Conservation (phyloP, 352 stramenopile genomes). For the Pythium phragmiticola region DNA sequence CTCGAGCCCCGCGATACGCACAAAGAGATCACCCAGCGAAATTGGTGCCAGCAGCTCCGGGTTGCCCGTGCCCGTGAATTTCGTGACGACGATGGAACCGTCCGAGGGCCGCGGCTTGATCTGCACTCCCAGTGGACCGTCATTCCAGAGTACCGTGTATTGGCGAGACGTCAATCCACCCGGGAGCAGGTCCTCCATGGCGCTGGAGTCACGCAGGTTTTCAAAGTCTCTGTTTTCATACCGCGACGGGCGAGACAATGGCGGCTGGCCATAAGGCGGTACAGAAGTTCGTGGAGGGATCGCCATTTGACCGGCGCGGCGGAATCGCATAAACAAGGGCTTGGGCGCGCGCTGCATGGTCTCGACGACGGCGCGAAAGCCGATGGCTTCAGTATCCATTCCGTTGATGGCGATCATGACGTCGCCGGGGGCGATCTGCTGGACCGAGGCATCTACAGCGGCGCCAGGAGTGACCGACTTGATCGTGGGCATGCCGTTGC, state of each 20-base stretch:
- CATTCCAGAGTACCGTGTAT: conserved; percentile 75
- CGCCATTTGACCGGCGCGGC: conserved; percentile 20
- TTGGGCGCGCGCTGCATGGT: conserved; percentile 75
- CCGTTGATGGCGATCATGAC: conserved; percentile 78
- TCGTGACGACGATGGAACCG: conserved; percentile 66
- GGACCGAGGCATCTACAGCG: conserved; percentile 58
- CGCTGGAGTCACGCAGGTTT: conserved; percentile 17
- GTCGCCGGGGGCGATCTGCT: conserved; percentile 64
- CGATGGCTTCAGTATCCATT: conserved; percentile 65
- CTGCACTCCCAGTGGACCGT: conserved; percentile 78
- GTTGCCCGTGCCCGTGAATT: conserved; percentile 63
- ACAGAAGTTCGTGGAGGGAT: background rate
- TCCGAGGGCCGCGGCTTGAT: conserved; percentile 64
- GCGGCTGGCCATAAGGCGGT: background rate
- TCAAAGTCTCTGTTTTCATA: conserved; percentile 6
- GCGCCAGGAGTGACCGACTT: conserved; percentile 58
- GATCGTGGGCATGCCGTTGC: conserved; percentile 60
- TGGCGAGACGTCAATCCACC: conserved; percentile 34
- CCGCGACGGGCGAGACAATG: background rate
- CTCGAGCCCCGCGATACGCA: conserved; percentile 69
- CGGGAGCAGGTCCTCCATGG: conserved; percentile 6
- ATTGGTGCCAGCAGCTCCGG: conserved; percentile 55
- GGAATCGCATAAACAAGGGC: conserved; percentile 72
- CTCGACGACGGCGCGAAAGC: conserved; percentile 75
- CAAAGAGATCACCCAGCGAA: conserved; percentile 67